Conservation (phyloP, 306 rosid species). For the Pyrus bretschneideri region DNA sequence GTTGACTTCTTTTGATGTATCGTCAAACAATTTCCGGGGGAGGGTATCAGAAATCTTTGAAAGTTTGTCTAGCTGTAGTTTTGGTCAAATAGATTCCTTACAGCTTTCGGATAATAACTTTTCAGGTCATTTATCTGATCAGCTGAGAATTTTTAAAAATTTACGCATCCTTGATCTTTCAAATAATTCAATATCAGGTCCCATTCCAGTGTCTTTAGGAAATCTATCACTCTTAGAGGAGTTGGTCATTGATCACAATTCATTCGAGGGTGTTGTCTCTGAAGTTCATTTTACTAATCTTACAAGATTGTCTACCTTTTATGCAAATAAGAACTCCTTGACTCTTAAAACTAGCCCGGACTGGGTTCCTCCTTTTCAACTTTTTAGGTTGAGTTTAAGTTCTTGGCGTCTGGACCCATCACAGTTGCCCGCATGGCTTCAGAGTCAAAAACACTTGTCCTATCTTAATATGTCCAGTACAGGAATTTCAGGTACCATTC, state of each 20-base stretch:
- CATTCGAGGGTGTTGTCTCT: not conserved
- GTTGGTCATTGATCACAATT: fast-evolving
- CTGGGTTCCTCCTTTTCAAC: conserved; percentile 19
- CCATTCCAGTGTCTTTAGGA: not conserved
- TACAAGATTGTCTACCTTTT: no score
- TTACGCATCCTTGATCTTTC: not conserved
- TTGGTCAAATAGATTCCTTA: not conserved
- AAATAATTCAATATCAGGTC: not conserved
- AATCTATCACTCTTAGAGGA: not conserved
- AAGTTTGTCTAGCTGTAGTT: not conserved
- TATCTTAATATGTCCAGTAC: not conserved
- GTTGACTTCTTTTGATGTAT: no score
- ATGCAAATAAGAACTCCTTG: no score
- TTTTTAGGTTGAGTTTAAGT: not conserved
- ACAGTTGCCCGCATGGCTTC: conserved; percentile 32
- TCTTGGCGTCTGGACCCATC: conserved; percentile 20
- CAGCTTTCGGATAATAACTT: not conserved
- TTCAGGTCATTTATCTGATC: conserved; percentile 4
- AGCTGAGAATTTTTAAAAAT: not conserved
- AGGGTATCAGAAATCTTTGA: no score
- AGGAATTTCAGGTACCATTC: not conserved
- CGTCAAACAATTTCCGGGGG: no score
- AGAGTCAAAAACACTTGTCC: not conserved
- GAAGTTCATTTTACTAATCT: conserved; percentile 14
- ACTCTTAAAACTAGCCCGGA: no score